Evolutionary conservation across 768 basidiomycete species (phyloP).

Genomic region (Boletus speciosus): DNA sequence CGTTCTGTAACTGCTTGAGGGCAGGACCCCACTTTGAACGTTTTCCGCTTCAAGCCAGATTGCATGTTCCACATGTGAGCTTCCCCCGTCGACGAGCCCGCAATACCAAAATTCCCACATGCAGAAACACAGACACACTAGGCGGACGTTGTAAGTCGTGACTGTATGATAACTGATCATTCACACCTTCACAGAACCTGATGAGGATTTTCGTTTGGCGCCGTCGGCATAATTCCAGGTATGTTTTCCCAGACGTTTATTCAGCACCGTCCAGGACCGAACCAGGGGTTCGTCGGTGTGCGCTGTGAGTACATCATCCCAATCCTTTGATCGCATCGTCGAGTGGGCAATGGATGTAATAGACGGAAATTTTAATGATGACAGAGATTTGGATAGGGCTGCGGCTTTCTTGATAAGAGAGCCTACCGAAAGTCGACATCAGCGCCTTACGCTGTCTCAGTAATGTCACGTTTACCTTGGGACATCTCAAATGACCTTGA

Average conservation of each 20-base stretch:
- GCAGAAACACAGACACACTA: conserved; percentile 86
- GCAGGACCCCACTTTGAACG: conserved; percentile 64
- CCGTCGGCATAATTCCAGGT: conserved; percentile 57
- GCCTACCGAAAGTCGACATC: conserved; percentile 43
- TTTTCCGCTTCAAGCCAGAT: conserved; percentile 80
- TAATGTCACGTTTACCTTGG: conserved; percentile 59
- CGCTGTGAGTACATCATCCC: conserved; percentile 95
- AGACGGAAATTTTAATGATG: conserved; percentile 81
- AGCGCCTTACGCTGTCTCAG: background rate
- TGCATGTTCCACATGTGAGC: conserved; percentile 98
- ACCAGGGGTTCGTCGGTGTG: conserved; percentile 81
- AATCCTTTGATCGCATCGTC: conserved; percentile 81
- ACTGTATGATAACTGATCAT: background rate
- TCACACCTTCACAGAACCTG: conserved; percentile 71
- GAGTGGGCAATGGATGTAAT: conserved; percentile 79
- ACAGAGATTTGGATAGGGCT: conserved; percentile 69
- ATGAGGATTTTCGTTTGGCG: conserved; percentile 42
- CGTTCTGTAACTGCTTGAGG: conserved; percentile 52
- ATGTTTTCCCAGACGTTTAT: conserved; percentile 78
- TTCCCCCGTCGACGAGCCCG: conserved; percentile 72
- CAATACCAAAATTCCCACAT: conserved; percentile 94
- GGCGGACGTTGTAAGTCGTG: background rate
- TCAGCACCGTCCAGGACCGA: conserved; percentile 83
- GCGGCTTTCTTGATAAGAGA: conserved; percentile 81
- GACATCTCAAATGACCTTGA: conserved; percentile 93